Percentiles rank a stretch among this genome's conserved stretches.
Conservation (phyloP, 202 grass and related monocot species). For the Hordeum pubiflorum region DNA sequence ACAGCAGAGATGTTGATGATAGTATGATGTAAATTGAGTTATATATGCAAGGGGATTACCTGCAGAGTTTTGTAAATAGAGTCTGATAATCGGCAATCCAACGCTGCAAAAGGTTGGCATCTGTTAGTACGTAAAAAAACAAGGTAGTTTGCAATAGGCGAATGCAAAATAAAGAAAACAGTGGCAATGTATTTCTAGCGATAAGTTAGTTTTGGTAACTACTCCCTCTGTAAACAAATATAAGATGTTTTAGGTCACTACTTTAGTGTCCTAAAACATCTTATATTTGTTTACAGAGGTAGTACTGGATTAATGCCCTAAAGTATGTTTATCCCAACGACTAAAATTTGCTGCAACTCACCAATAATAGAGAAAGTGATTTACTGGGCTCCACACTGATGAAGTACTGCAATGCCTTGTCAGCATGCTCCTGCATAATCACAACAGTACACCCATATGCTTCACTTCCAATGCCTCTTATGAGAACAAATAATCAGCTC, state of each 20-base stretch:
- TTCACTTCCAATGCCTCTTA: neutral
- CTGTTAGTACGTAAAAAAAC: conserved; percentile 23
- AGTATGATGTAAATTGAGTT: neutral
- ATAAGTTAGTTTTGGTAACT: neutral
- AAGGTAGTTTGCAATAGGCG: conserved; percentile 10
- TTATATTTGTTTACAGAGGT: too few relatives aligned
- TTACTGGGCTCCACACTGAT: conserved; percentile 54
- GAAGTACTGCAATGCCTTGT: conserved; percentile 84
- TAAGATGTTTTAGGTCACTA: too few relatives aligned
- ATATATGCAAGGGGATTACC: conserved; percentile 37
- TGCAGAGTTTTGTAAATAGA: conserved; percentile 80
- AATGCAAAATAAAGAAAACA: neutral
- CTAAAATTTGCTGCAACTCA: conserved; percentile 19
- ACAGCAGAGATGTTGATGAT: conserved; percentile 14
- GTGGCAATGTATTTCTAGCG: neutral
- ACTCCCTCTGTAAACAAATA: neutral
- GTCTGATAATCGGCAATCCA: conserved; percentile 83
- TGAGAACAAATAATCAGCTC: neutral
- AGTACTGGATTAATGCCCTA: neutral
- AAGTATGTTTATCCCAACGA: neutral
- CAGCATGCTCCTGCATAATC: conserved; percentile 78
- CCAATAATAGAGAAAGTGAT: conserved; percentile 65
- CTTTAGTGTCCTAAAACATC: too few relatives aligned
- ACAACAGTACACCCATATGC: conserved; percentile 20
- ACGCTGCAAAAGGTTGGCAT: conserved; percentile 39